Base-by-base conservation (phyloP, 2,329 filamentous ascomycete species). In the Pseudodiploospora longispora region DNA sequence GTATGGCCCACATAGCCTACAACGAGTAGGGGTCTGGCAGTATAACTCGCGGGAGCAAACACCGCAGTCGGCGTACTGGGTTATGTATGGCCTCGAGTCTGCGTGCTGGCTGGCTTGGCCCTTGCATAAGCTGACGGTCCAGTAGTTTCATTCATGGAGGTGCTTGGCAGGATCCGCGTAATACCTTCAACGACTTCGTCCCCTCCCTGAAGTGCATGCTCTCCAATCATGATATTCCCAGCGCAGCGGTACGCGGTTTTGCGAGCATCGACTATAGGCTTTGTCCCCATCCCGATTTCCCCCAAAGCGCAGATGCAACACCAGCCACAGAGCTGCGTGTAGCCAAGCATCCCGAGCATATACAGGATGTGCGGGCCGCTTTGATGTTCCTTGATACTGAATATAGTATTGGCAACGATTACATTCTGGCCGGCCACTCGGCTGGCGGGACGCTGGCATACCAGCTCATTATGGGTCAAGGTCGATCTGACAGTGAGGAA, bases 181-280 rank as follows among this genome's bases (percentile, higher is more conserved):
- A 72, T 43, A 66, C 66, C 36, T 65, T 70, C 29, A 55, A 67
- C 41, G 67, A 67, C 44, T 76, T 77, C 52, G 48, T 58, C 28
- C 62, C 71, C 4, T 65, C 69, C 40, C 65, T 78, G 40, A 58
- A 63, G 45, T 55, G 61, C 32, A 59, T 78, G 46, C 55, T 70
- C 38, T 47, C 53, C n/a, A 56, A 53, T 5, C 50, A 52, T 29
- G 48, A 58, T 28, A 47, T 55, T 29, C 43, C 53, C 19, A 47
- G 46, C 6, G 47, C 59, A 28, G 58, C 62, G 40, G 67, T 86
- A 46, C 74, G 75, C 27, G 82, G 75, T 47, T 76, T 85, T 55
- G 76, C 80, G 29, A 82, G 80, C 37, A 63, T 83, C 45, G 75
- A 80, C 55, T 83, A 83, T 63, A 70, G 78, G 6, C 73, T 83